phyloP scores from a whole-genome alignment of 495 filamentous ascomycete genomes.

The Penicillium herquei region DNA sequence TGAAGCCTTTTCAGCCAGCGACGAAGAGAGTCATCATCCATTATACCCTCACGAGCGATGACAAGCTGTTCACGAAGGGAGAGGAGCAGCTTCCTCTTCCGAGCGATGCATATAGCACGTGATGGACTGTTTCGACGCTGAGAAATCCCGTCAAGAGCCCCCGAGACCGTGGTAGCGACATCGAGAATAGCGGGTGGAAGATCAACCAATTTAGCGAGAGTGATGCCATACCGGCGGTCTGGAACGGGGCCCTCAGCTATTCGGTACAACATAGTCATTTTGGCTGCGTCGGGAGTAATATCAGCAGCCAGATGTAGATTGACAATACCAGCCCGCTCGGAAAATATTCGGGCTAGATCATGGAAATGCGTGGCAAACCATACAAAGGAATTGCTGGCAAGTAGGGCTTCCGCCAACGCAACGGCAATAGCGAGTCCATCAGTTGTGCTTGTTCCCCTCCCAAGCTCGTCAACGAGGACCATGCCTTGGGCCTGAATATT shows the following conservation, averaged over 20 bases:
- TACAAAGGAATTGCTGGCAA: conserved; percentile 71
- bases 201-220: conserved; percentile 71
- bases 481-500: conserved; percentile 74
- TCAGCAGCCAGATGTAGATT: conserved; percentile 80
- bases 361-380: conserved; percentile 95
- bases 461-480: conserved; percentile 89
- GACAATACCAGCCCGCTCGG: conserved; percentile 69
- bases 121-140: conserved; percentile 57
- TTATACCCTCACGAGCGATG: conserved; percentile 64
- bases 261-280: conserved; percentile 85
- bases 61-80: conserved; percentile 72
- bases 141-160: conserved; percentile 53
- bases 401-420: conserved; percentile 80
- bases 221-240: conserved; percentile 73
- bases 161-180: conserved; percentile 63
- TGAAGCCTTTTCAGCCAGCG: conserved; percentile 70
- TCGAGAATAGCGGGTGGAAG: conserved; percentile 67
- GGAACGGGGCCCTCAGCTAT: conserved; percentile 67
- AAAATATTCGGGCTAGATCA: conserved; percentile 75
- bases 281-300: conserved; percentile 43
- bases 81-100: conserved; percentile 69
- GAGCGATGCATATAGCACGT: conserved; percentile 52
- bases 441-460: conserved; percentile 83
- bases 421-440: conserved; percentile 91
- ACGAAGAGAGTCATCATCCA: conserved; percentile 62